Conservation (phyloP, 768 basidiomycete species). For the Collybia nuda region DNA sequence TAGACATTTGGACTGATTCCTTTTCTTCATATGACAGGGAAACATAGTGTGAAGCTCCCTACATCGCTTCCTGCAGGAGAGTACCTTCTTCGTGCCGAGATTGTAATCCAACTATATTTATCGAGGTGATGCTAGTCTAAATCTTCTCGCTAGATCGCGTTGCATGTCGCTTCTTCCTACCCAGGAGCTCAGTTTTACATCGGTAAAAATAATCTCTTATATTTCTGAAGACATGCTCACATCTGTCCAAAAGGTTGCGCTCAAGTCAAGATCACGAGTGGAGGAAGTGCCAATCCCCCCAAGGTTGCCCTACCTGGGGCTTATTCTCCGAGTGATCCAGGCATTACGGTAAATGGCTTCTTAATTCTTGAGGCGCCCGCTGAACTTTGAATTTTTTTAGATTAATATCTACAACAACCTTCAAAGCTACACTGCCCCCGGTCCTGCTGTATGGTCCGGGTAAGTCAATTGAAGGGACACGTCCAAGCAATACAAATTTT, state of each 20-base stretch:
- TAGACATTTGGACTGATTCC: background rate
- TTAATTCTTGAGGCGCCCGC: background rate
- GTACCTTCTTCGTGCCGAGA: constrained; percentile 48
- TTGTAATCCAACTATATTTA: constrained; percentile 26
- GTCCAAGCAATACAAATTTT: too few relatives aligned
- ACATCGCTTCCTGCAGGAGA: constrained; percentile 44
- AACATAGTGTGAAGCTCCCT: constrained; percentile 43
- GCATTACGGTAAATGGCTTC: constrained; percentile 38
- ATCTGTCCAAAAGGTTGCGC: constrained; percentile 36
- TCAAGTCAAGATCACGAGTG: constrained; percentile 45
- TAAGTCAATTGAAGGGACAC: constrained; percentile 1
- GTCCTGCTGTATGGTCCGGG: constrained; percentile 38
- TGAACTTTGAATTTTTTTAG: constrained; percentile 12
- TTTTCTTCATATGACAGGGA: constrained; percentile 23
- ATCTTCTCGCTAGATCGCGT: constrained; percentile 20
- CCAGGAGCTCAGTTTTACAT: constrained; percentile 53
- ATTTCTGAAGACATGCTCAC: background rate
- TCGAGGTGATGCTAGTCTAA: background rate
- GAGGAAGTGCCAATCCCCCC: constrained; percentile 45
- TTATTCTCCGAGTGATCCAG: constrained; percentile 46
- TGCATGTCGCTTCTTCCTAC: constrained; percentile 41
- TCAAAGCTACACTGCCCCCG: constrained; percentile 47
- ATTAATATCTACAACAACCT: constrained; percentile 59
- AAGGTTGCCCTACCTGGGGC: constrained; percentile 49
- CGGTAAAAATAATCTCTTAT: constrained; percentile 19